phyloP scores from a whole-genome alignment of 1,139 yeast genomes.

The Magnusiomyces magnusii region DNA sequence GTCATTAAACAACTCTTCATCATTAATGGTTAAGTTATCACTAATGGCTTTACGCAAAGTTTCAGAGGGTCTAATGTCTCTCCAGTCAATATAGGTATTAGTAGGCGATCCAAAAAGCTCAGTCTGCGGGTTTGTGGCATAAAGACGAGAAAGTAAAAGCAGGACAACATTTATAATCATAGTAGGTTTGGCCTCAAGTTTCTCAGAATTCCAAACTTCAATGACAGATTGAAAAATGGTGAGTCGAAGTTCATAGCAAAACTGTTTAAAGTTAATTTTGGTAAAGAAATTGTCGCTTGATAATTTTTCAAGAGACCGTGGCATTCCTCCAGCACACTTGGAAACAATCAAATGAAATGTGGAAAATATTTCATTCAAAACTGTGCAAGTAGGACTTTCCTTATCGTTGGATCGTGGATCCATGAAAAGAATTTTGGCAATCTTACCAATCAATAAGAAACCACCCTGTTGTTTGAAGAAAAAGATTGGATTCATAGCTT shows the following conservation, averaged over 20 bases:
- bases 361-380: conserved; percentile 14
- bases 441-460: conserved; percentile 21
- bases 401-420: conserved; percentile 9
- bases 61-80: conserved; percentile 46
- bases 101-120: conserved; percentile 2
- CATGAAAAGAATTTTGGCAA: conserved; percentile 23
- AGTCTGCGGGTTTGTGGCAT: not conserved
- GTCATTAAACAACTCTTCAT: conserved; percentile 29
- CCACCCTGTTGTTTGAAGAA: conserved; percentile 32
- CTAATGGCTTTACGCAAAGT: conserved; percentile 43
- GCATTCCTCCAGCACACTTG: not conserved
- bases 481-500: conserved; percentile 17
- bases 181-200: conserved; percentile 20
- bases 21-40: conserved; percentile 39
- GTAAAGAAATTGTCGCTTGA: conserved; percentile 19
- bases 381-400: conserved; percentile 13
- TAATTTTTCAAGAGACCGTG: not conserved
- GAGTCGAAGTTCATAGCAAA: conserved; percentile 30
- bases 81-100: conserved; percentile 30
- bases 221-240: conserved; percentile 21
- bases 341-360: not conserved
- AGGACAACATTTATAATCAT: conserved; percentile 22
- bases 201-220: conserved; percentile 27
- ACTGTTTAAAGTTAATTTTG: conserved; percentile 29
- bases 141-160: conserved; percentile 16